Evolutionary conservation across 352 stramenopile genomes (phyloP), one percentile per base, ranked within the genome.

Genomic region (Phytophthora multivora): DNA sequence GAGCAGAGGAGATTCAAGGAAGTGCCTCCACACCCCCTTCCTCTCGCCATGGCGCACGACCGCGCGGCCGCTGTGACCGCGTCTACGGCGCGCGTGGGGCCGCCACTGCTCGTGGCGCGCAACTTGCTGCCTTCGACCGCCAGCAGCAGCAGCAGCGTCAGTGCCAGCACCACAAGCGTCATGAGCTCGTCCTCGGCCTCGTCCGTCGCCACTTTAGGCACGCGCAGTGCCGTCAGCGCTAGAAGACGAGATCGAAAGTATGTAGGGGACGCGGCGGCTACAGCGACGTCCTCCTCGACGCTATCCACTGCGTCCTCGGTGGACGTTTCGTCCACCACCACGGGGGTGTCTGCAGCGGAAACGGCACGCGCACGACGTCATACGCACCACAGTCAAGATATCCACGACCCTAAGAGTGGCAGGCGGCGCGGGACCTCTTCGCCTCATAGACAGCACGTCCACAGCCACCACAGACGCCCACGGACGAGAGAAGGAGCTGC

Each of bases 231-330:
- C 15, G 47, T n/a, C 39, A 58, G n/a, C 7, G 28, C 43, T 19
- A 49, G 63, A 30, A 45, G 53, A 40, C 36, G 68, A 21, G 56
- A 68, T 2, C 51, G 59, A 13, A 80, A 80, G 48, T 59, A 56
- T 30, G 43, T 61, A 28, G 59, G 63, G 26, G 63, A 76, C 56
- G 61, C 36, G 23, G 76, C 42, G 48, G 59, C 52, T 23, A 77
- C 63, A 1, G 45, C 57, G 36, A 68, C 67, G 33, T 77, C 67
- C 5, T 74, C 63, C 0, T 75, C 71, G 13, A 80, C 71, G 39
- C 48, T 75, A 35, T 79, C 71, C 25, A 79, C 63, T 4, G 30
- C 67, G 4, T 76, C 67, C 16, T 80, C 71, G 13, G 56, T 64
- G 39, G 63, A 63, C 46, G 48, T 28, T 26, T 53, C 66, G 28